Base-by-base conservation (phyloP, 2,329 filamentous ascomycete genomes). In the Botryotinia calthae region DNA sequence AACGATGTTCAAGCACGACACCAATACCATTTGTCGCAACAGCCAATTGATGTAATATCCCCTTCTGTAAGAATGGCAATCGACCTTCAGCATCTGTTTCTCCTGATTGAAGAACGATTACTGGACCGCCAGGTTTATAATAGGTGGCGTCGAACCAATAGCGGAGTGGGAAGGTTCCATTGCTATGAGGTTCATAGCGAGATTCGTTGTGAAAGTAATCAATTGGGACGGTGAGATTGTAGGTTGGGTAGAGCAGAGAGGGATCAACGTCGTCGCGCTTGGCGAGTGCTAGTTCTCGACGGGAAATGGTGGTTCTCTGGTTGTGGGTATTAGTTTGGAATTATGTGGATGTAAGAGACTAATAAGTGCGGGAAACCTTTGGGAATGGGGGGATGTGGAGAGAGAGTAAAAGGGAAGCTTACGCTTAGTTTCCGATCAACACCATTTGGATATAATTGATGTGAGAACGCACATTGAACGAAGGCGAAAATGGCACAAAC, bases 201-300 rank as follows among this genome's bases (percentile, higher is more conserved):
- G 89, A 87, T 71, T 94, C 91, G 79, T 95, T 93, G 82, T 92
- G 92, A 83, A 96, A 97, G 80, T 96, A 93, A 81, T 97, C 93
- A 48, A 97, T 84, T 6, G 80, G 80, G 14, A 81, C 78, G 1
- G 76, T 77, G 68, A 81, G 80, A 72, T 82, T 83, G 77, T 81
- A 81, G 46, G 78, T 80, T 59, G 79, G 80, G 65, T 80, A 81
- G 40, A 79, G 75, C 31, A 76, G 73, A 9, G 62, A 44, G 31
- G 76, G 76, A 46, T 80, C 74, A 7, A 71, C 75, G 56, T 79
- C 76, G 22, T 62, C 71, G 51, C n/a, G 72, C 69, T 69, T 75
- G 73, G 40, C 56, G 20, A 42, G 75, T 46, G 16, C 51, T 46
- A 70, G 28, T 28, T 65, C 69, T 63, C 37, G 63, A 37, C 71